These are phyloP conservation scores for Sphaerulina vaccinii DNA, from an alignment of 2,329 filamentous ascomycete genomes.

Conservation along the genomic window DNA sequence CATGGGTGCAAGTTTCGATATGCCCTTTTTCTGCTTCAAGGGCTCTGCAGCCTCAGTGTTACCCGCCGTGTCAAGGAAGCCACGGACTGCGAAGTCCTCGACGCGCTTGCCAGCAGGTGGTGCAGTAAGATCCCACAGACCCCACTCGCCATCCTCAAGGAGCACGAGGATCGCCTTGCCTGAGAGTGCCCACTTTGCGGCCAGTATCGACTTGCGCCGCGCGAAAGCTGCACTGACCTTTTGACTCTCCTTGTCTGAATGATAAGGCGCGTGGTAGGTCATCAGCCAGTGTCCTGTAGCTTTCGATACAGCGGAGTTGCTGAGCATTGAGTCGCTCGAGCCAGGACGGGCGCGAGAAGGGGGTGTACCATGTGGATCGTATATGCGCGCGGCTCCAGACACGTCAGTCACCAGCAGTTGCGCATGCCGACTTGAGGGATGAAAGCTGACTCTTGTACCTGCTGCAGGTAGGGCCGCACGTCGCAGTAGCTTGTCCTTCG, in stretches of 20 bases:
- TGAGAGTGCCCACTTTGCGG: slow-evolving; percentile 48
- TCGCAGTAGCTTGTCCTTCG: slow-evolving; percentile 16
- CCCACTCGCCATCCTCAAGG: slow-evolving; percentile 53
- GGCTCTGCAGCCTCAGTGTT: slow-evolving; percentile 25
- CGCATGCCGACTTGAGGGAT: slow-evolving; percentile 27
- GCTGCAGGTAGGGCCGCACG: slow-evolving; percentile 21
- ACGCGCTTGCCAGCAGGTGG: slow-evolving; percentile 23
- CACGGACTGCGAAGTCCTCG: slow-evolving; percentile 33
- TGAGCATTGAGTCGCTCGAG: slow-evolving; percentile 27
- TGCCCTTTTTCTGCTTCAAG: slow-evolving; percentile 35
- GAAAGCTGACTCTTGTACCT: slow-evolving; percentile 26
- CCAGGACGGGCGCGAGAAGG: slow-evolving; percentile 23
- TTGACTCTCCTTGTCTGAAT: slow-evolving; percentile 18
- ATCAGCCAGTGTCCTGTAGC: slow-evolving; percentile 32
- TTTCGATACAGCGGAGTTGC: slow-evolving; percentile 2
- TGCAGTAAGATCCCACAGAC: slow-evolving; percentile 48
- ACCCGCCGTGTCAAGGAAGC: slow-evolving; percentile 32
- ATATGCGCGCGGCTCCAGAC: slow-evolving; percentile 57
- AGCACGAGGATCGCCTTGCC: slow-evolving; percentile 49
- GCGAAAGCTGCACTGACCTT: slow-evolving; percentile 33
- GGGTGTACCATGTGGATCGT: slow-evolving; percentile 50
- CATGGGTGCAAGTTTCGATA: slow-evolving; percentile 47
- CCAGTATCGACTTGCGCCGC: slow-evolving; percentile 49
- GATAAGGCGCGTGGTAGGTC: slow-evolving; percentile 32
- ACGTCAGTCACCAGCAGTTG: slow-evolving; percentile 55